Evolutionary conservation across 2,329 filamentous ascomycete genomes (phyloP).

Genomic region (Epichloe elymi): DNA sequence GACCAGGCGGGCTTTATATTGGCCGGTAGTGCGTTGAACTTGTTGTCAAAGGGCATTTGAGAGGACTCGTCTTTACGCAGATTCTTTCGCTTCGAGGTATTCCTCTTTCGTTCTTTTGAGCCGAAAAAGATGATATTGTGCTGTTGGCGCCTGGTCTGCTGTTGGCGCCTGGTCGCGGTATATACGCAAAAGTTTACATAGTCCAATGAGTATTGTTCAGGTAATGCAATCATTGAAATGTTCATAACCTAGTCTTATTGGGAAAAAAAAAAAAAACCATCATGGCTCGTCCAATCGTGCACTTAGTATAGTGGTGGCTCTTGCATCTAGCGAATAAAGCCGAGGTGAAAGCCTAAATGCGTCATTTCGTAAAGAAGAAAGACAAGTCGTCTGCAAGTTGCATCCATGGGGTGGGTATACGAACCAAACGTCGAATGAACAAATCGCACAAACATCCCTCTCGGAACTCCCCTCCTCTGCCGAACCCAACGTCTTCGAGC

Average conservation of each 20-base stretch:
- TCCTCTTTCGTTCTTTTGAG: no score
- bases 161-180: no score
- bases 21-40: slow-evolving; percentile 84
- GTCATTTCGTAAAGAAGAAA: neutral
- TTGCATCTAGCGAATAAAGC: no score
- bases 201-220: no score
- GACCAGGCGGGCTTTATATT: slow-evolving; percentile 90
- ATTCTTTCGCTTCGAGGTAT: no score
- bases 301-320: neutral
- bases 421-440: neutral
- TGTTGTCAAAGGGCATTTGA: slow-evolving; percentile 51
- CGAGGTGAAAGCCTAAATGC: neutral
- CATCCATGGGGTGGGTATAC: neutral
- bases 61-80: neutral
- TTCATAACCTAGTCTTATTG: no score
- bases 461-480: neutral
- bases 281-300: neutral
- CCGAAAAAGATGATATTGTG: no score
- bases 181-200: no score
- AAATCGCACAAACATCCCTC: neutral
- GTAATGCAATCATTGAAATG: no score
- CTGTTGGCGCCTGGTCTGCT: no score
- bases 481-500: neutral
- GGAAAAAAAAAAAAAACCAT: neutral
- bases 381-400: neutral